phyloP scores from a whole-genome alignment of 2,329 filamentous ascomycete genomes.

The Dryadomyces quercus-mongolicae region DNA sequence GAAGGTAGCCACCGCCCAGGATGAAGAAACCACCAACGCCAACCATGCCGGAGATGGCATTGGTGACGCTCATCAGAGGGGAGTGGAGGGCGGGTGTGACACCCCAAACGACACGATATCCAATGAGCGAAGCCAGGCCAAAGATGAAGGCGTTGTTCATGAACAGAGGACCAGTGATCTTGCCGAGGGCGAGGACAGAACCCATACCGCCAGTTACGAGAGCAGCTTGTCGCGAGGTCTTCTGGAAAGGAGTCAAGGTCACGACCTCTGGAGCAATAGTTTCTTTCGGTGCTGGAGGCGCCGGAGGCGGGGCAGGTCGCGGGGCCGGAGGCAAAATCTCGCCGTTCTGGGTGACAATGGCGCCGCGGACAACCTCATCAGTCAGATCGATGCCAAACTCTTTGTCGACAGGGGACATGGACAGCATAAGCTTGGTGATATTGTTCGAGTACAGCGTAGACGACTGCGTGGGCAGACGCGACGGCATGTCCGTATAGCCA shows the following conservation, averaged over 20 bases:
- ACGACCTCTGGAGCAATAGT: constrained; percentile 43
- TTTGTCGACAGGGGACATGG: constrained; percentile 66
- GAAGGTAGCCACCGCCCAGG: constrained; percentile 69
- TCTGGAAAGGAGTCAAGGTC: constrained; percentile 71
- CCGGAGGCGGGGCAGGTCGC: constrained; percentile 49
- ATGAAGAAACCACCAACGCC: constrained; percentile 82
- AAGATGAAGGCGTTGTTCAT: constrained; percentile 85
- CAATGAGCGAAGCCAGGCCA: constrained; percentile 70
- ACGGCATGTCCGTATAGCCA: constrained; percentile 81
- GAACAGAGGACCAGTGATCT: constrained; percentile 69
- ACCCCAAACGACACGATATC: constrained; percentile 82
- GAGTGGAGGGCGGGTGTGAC: constrained; percentile 75
- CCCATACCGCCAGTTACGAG: constrained; percentile 69
- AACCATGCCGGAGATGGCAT: constrained; percentile 85
- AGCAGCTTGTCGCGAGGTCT: constrained; percentile 62
- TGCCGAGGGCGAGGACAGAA: constrained; percentile 62
- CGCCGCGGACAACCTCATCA: constrained; percentile 76
- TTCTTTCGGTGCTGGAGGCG: constrained; percentile 40
- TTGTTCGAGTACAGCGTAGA: constrained; percentile 91
- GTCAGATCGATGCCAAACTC: constrained; percentile 68
- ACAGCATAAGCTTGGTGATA: constrained; percentile 77
- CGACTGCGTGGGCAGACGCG: constrained; percentile 74
- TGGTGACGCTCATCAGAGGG: constrained; percentile 85
- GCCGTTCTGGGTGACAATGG: constrained; percentile 72
- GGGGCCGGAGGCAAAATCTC: constrained; percentile 65